phyloP scores from a whole-genome alignment of 2,329 filamentous ascomycete species.

The Cladosporium sp. region DNA sequence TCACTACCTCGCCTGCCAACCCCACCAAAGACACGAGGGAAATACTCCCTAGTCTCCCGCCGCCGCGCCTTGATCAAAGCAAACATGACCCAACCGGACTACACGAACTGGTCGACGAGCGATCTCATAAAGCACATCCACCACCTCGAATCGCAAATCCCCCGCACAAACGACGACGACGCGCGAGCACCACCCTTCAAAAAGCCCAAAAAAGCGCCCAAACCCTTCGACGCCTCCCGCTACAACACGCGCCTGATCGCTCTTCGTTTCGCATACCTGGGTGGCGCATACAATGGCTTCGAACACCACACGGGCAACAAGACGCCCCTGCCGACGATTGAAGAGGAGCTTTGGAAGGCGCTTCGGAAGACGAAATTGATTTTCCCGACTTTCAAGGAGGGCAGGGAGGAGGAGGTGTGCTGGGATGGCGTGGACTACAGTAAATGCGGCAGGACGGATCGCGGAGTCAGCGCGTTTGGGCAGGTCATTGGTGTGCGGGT shows the following conservation, averaged over 20 bases:
- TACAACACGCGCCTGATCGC: conserved; percentile 84
- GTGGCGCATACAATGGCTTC: conserved; percentile 86
- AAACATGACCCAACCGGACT: conserved; percentile 36
- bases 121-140: conserved; percentile 65
- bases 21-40: background rate
- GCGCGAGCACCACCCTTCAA: conserved; percentile 13
- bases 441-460: conserved; percentile 91
- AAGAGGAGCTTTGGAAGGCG: conserved; percentile 92
- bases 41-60: background rate
- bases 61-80: background rate
- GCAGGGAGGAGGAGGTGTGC: conserved; percentile 54
- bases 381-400: conserved; percentile 51
- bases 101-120: conserved; percentile 64
- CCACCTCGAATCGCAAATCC: conserved; percentile 63
- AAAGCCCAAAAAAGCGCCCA: conserved; percentile 40
- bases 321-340: conserved; percentile 73
- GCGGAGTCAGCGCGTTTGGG: conserved; percentile 92
- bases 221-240: conserved; percentile 67
- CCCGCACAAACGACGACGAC: conserved; percentile 36
- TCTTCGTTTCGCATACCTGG: conserved; percentile 89
- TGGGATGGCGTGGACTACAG: conserved; percentile 87
- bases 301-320: conserved; percentile 73
- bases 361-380: conserved; percentile 79
- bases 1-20: background rate
- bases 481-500: conserved; percentile 86